Percentiles rank a stretch among this genome's conserved stretches.
Evolutionary conservation across 139 green algal species (phyloP).

Genomic region (Micractinium conductrix): DNA sequence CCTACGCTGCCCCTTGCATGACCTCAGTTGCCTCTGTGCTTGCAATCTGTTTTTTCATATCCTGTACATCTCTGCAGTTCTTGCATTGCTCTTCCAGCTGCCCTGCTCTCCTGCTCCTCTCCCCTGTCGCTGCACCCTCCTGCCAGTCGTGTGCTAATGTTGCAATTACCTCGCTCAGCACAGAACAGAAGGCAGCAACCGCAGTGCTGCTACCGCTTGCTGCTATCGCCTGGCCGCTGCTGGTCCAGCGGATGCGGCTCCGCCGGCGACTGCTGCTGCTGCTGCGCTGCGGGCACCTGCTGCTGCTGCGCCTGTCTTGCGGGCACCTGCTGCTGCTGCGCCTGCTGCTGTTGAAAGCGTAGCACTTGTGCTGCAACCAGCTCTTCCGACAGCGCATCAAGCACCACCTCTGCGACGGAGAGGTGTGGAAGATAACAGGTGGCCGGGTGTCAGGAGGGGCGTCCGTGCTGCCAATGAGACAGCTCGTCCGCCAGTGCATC

Average conservation of each 20-base stretch:
- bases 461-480: too few relatives aligned
- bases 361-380: conserved; percentile 27
- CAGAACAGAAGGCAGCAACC: too few relatives aligned
- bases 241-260: background rate
- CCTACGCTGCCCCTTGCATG: too few relatives aligned
- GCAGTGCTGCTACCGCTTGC: background rate
- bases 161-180: too few relatives aligned
- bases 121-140: too few relatives aligned
- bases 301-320: background rate
- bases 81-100: background rate
- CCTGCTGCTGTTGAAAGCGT: conserved; percentile 7
- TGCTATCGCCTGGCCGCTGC: background rate
- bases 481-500: too few relatives aligned
- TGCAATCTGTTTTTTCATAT: background rate
- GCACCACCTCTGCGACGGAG: conserved; percentile 30
- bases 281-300: background rate
- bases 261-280: background rate
- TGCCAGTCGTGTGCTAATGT: too few relatives aligned
- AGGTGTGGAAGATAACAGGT: too few relatives aligned
- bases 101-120: background rate
- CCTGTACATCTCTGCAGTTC: too few relatives aligned
- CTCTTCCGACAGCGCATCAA: conserved; percentile 46
- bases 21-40: background rate
- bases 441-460: too few relatives aligned
- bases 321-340: conserved; percentile 15